Percentiles rank a stretch among this genome's conserved stretches.
These are phyloP conservation scores for Cucumis cinereus DNA, from an alignment of 306 rosid species.

Conservation along the genomic window DNA sequence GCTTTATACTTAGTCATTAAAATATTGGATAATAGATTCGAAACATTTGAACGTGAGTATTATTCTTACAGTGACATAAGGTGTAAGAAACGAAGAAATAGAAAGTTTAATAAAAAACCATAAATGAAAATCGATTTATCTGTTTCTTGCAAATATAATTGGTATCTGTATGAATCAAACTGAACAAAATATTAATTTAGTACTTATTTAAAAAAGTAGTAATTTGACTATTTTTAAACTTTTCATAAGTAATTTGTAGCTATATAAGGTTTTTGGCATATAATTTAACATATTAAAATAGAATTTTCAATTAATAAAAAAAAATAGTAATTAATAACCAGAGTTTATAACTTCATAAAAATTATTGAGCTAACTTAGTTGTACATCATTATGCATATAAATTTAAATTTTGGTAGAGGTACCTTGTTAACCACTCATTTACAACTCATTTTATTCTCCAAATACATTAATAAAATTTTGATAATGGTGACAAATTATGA, in stretches of 20 bases:
- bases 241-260: no score
- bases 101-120: no score
- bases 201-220: neutral
- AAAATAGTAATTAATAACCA: neutral
- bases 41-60: no score
- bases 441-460: slow-evolving; percentile 19
- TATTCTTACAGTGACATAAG: no score
- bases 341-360: neutral
- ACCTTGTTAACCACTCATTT: slow-evolving; percentile 2
- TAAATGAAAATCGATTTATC: neutral
- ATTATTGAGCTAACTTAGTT: neutral
- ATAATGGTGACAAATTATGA: neutral
- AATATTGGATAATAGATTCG: no score
- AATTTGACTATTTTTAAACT: no score
- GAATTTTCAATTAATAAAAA: neutral
- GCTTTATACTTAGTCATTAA: no score
- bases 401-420: slow-evolving; percentile 9
- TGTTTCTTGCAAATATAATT: neutral
- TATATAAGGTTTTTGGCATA: neutral
- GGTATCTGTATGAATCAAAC: no score
- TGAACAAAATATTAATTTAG: neutral
- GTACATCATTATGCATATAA: neutral
- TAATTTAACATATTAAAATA: neutral
- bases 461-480: neutral
- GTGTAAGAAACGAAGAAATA: no score